Evolutionary conservation across 108 stramenopile species (phyloP), one percentile per base, ranked within the genome.

Genomic region (Skeletonema grethae): DNA sequence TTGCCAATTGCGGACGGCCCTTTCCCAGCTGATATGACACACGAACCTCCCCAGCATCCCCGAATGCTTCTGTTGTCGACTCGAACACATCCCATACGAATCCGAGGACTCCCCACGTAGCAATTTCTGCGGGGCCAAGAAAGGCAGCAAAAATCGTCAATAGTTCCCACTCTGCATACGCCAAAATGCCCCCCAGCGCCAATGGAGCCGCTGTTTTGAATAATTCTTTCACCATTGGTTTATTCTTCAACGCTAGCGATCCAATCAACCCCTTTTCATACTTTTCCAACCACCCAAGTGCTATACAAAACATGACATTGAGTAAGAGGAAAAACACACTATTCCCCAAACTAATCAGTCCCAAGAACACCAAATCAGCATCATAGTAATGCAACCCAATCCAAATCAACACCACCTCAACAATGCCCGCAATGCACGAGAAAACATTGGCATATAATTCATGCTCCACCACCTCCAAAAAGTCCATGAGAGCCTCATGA

Each of bases 121-220:
- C 92, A 65, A 83, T 88, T 76, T 93, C 92, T 41, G 89, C 92
- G 16, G 84, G 84, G 24, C 92, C 92, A 10, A 93, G 69, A 0
- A 75, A 25, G 1, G 84, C 74, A 7, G 88, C 73, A 53, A 87
- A 88, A 1, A 90, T 45, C 7, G 85, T 85, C n/a, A 93, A 63
- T 25, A 89, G 28, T 43, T 88, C 88, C 89, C 91, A 92, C 57
- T 90, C 86, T 8, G 86, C 79, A 58, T 88, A 86, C 58, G 87
- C 88, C 63, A 90, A 39, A 31, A 93, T 56, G 13, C 81, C 69
- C 18, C 89, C 92, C 16, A 93, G 12, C 5, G 87, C 65, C 3
- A 93, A 65, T 3, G 92, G 92, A 4, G 82, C 45, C 1, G 79
- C 75, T 38, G 85, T 83, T 50, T 69, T 69, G 7, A 85, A n/a